Evolutionary conservation across 2,329 filamentous ascomycete species (phyloP).

Genomic region (Botryosphaeria agaves): DNA sequence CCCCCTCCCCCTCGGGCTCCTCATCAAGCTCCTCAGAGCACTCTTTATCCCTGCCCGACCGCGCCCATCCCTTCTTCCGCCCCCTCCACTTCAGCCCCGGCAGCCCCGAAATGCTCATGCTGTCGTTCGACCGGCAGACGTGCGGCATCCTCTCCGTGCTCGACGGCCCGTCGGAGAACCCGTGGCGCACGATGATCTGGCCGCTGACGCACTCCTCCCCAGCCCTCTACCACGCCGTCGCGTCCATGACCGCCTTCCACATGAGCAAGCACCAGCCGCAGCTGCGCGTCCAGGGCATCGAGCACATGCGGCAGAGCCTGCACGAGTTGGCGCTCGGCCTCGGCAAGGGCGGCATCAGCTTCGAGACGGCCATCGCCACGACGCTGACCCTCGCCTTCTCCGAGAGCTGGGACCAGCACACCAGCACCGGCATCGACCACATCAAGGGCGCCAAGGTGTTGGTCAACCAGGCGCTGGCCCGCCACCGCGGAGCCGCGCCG

Average conservation of each 20-base stretch:
- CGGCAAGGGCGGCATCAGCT: conserved; percentile 41
- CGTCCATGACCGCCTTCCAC: conserved; percentile 53
- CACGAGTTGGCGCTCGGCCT: conserved; percentile 40
- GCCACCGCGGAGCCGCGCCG: conserved; percentile 22
- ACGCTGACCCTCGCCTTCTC: conserved; percentile 51
- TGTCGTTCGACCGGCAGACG: conserved; percentile 47
- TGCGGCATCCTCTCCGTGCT: conserved; percentile 56
- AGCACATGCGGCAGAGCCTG: conserved; percentile 51
- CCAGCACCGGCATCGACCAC: conserved; percentile 50
- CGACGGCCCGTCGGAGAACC: conserved; percentile 51
- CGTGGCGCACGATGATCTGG: conserved; percentile 56
- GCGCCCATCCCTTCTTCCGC: conserved; percentile 16
- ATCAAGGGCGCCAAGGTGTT: conserved; percentile 49
- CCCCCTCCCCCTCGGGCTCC: conserved; percentile 15
- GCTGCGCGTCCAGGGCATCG: conserved; percentile 44
- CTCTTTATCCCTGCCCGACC: background rate
- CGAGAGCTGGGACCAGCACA: conserved; percentile 55
- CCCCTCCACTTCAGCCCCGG: conserved; percentile 31
- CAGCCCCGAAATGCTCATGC: conserved; percentile 43
- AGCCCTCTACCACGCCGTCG: conserved; percentile 50
- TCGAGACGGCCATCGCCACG: conserved; percentile 49
- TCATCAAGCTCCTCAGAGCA: conserved; percentile 11
- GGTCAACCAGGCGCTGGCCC: conserved; percentile 39
- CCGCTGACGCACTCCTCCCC: conserved; percentile 46
- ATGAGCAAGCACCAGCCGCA: conserved; percentile 38